Conservation (phyloP, 2,329 filamentous ascomycete species). For the Ophioceras dolichostomum region DNA sequence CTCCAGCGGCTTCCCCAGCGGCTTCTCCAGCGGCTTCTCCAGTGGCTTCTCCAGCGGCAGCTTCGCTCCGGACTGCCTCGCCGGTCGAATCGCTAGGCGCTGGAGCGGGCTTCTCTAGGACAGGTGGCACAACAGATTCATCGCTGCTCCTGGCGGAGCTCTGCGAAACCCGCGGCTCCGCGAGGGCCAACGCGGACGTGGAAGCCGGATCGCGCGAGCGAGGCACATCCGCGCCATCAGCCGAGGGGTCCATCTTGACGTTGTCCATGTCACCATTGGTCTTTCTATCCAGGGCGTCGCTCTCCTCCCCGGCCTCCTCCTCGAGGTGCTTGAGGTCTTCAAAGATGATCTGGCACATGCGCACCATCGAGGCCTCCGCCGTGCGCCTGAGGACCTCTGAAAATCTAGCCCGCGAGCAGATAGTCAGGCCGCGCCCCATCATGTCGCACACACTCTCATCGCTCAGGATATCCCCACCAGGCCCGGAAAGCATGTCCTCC, state of each 20-base stretch:
- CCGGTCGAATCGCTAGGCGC: conserved; percentile 7
- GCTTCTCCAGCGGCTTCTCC: conserved; percentile 4
- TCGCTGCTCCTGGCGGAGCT: conserved; percentile 25
- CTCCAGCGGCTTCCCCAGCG: conserved; percentile 3
- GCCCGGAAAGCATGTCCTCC: conserved; percentile 95
- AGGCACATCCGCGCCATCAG: conserved; percentile 38
- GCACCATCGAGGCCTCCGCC: conserved; percentile 93
- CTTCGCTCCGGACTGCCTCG: background rate
- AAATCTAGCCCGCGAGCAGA: conserved; percentile 88
- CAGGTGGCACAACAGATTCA: conserved; percentile 13
- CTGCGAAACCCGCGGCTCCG: conserved; percentile 21
- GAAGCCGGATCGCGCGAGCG: background rate
- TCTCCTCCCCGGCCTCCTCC: conserved; percentile 56
- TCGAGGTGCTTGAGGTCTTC: conserved; percentile 82
- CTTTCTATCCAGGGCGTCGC: conserved; percentile 52
- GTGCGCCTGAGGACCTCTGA: conserved; percentile 84
- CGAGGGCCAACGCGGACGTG: conserved; percentile 5
- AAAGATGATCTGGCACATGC: conserved; percentile 99
- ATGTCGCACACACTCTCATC: conserved; percentile 98
- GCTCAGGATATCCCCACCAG: conserved; percentile 83
- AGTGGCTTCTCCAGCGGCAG: conserved; percentile 2
- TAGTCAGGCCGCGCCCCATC: conserved; percentile 96
- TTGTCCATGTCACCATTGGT: conserved; percentile 58
- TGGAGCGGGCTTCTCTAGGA: conserved; percentile 5
- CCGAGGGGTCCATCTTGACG: conserved; percentile 73